Conservation (phyloP, 2,329 filamentous ascomycete genomes). For the Pseudogymnoascus sp. region DNA sequence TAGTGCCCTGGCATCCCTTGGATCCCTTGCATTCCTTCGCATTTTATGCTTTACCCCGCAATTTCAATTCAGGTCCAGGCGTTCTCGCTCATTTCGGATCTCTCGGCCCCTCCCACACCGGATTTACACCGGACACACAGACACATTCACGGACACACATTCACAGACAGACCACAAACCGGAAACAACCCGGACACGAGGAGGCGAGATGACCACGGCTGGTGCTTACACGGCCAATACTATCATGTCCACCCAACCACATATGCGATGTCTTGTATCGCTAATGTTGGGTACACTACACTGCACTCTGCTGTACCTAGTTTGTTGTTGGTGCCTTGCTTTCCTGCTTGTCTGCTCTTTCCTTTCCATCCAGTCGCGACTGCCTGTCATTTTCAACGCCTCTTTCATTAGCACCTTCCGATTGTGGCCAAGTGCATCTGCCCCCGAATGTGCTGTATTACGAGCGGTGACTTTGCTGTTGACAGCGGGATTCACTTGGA, state of each 20-base stretch:
- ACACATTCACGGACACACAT: too few species aligned
- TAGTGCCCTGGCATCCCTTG: too few species aligned
- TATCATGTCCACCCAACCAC: neutral
- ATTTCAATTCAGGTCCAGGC: neutral
- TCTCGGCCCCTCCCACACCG: neutral
- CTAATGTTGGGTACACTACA: neutral
- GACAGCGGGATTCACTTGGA: neutral
- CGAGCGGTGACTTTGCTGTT: neutral
- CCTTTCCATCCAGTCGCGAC: neutral
- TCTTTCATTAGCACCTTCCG: neutral
- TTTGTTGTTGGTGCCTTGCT: neutral
- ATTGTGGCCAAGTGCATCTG: neutral
- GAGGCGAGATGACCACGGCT: too few species aligned
- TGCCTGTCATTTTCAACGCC: neutral
- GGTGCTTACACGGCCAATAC: neutral
- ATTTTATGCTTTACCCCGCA: neutral
- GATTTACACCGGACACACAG: neutral
- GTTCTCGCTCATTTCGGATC: constrained; percentile 1
- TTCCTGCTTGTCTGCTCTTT: neutral
- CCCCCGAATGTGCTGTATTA: neutral
- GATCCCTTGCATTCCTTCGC: too few species aligned
- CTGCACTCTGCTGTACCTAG: neutral
- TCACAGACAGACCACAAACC: too few species aligned
- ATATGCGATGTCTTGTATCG: neutral
- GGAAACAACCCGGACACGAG: too few species aligned